These are phyloP conservation scores for Marchantia paleacea DNA, from an alignment of 225 moss, liverwort and hornwort genomes.

Conservation along the genomic window DNA sequence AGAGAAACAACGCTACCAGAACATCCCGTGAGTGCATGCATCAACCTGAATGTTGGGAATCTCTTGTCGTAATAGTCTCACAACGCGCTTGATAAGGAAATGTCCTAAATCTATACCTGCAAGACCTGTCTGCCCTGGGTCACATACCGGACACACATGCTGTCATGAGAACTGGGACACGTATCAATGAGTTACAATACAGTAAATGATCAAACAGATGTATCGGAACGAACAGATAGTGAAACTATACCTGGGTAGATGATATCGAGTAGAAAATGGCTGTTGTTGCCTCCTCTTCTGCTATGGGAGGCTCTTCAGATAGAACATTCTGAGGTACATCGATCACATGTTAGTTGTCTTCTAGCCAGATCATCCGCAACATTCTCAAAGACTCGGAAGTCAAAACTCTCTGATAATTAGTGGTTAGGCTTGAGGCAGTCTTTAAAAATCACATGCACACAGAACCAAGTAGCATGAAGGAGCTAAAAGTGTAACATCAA, in stretches of 20 bases:
- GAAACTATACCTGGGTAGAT: constrained; percentile 71
- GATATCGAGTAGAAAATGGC: constrained; percentile 93
- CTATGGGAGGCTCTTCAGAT: constrained; percentile 71
- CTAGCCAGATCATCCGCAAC: neutral
- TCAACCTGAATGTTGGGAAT: constrained; percentile 80
- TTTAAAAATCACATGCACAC: neutral
- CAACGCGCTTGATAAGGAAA: constrained; percentile 88
- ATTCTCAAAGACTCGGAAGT: neutral
- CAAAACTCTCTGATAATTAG: neutral
- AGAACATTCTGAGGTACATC: constrained; percentile 67
- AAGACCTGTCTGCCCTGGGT: constrained; percentile 77
- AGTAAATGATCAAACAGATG: neutral
- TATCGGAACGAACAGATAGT: neutral
- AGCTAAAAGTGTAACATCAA: no score
- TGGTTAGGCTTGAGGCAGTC: neutral
- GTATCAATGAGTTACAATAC: neutral
- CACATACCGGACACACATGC: constrained; percentile 16
- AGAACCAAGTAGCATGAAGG: neutral
- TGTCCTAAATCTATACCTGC: constrained; percentile 91
- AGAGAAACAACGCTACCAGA: neutral
- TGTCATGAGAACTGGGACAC: neutral
- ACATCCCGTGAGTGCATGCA: neutral
- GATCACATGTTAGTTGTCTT: neutral
- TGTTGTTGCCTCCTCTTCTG: constrained; percentile 66
- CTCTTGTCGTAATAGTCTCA: constrained; percentile 72